phyloP scores from a whole-genome alignment of 164 flowering plant species.

The Berberis thunbergii region DNA sequence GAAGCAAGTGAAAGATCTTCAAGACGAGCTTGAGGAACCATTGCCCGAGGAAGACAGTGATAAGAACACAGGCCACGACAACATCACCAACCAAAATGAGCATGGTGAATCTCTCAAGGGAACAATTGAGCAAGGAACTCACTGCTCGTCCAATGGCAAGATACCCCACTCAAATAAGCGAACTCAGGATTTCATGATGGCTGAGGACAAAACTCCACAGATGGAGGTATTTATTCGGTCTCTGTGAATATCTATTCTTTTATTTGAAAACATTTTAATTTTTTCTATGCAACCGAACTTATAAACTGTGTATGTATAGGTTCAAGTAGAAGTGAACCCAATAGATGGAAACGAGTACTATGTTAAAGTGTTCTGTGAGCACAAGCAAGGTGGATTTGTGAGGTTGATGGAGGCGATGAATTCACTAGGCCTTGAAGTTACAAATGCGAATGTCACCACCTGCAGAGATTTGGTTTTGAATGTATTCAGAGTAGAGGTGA shows the following conservation, averaged over 20 bases:
- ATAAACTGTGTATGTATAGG: slow-evolving; percentile 21
- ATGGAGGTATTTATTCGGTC: slow-evolving; percentile 57
- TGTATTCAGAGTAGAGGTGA: slow-evolving; percentile 75
- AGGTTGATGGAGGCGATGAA: slow-evolving; percentile 75
- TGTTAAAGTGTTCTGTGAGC: slow-evolving; percentile 71
- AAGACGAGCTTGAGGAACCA: slow-evolving; percentile 68
- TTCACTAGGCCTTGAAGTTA: slow-evolving; percentile 73
- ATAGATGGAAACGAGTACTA: slow-evolving; percentile 62
- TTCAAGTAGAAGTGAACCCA: slow-evolving; percentile 74
- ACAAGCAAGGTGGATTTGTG: slow-evolving; percentile 67
- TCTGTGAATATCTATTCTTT: background rate
- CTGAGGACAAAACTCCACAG: slow-evolving; percentile 46
- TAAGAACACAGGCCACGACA: slow-evolving; percentile 4
- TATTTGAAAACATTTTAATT: background rate
- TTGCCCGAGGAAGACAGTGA: slow-evolving; percentile 38
- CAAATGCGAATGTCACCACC: slow-evolving; percentile 64
- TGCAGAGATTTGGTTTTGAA: slow-evolving; percentile 51
- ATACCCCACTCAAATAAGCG: slow-evolving; percentile 13
- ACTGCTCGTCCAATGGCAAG: slow-evolving; percentile 8
- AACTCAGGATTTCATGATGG: slow-evolving; percentile 19
- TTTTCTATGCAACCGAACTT: background rate
- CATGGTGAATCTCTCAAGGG: slow-evolving; percentile 24
- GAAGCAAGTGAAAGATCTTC: slow-evolving; percentile 65
- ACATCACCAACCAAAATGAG: background rate
- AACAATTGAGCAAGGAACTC: slow-evolving; percentile 15